Evolutionary conservation across 108 stramenopile species (phyloP), one percentile per base, ranked within the genome.

Genomic region (Conticribra weissflogii): DNA sequence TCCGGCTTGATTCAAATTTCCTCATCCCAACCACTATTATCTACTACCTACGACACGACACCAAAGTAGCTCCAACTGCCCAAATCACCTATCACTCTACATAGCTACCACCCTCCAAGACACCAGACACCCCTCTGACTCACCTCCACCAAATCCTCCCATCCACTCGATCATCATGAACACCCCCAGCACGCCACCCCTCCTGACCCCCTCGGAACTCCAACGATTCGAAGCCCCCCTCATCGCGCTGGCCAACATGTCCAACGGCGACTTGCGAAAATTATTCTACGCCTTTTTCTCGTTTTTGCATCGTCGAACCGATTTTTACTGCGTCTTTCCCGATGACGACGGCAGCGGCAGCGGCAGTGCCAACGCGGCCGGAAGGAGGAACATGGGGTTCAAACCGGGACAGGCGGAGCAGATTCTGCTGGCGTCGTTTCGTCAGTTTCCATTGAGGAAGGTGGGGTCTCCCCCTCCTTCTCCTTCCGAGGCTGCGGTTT

Each of bases 231-330:
- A 85, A 67, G 87, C 82, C 19, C 89, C 88, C 1, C 64, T 94
- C 15, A 81, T 93, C 25, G 89, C 87, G n/a, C 77, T 93, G 41
- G 86, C 92, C 14, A 58, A 89, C 23, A 63, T 77, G 15, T 81
- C 87, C 55, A 75, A 74, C 9, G 93, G 93, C 29, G 90, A 91
- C 56, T 76, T 91, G 31, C 83, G 88, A 25, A 83, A 83, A 58
- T 47, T 94, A n/a, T 51, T 91, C 59, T 81, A 76, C 59, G 82
- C 85, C 49, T 91, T 92, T 63, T 95, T 95, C 68, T 79, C 80
- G 25, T 95, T 95, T 72, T 71, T 95, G 64, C 70, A 95, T 73
- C 87, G 88, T 8, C 81, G 91, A 44, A 95, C 94, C 3, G 94
- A 95, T 70, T 93, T 95, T 64, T 95, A 93, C 67, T 68, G 87